Evolutionary conservation across 2,329 filamentous ascomycete species (phyloP).

Genomic region (Dothideomycetidae sp.): DNA sequence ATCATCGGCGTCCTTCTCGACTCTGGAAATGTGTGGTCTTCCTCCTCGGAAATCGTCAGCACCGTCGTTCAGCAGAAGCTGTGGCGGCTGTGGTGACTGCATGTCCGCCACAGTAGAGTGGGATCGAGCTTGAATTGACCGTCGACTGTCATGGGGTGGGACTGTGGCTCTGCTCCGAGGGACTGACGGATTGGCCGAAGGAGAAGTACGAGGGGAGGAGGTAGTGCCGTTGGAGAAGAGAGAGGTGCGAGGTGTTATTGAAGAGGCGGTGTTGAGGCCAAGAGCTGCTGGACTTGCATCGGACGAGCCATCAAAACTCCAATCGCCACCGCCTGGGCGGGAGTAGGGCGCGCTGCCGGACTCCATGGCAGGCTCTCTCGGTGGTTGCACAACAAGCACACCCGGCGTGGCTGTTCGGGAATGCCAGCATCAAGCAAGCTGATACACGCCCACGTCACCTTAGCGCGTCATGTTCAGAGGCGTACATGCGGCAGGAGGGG

Average conservation of each 20-base stretch:
- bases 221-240: constrained; percentile 8
- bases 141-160: not conserved
- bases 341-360: constrained; percentile 4
- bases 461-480: not conserved
- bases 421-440: not conserved
- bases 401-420: not conserved
- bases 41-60: not conserved
- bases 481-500: not conserved
- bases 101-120: constrained; percentile 6
- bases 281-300: not conserved
- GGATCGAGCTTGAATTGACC: not conserved
- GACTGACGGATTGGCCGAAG: not conserved
- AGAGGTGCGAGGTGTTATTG: constrained; percentile 5
- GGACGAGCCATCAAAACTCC: not conserved
- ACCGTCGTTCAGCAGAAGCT: no score
- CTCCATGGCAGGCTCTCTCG: constrained; percentile 5
- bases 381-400: not conserved
- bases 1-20: constrained; percentile 37
- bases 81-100: constrained; percentile 4
- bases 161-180: not conserved
- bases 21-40: constrained; percentile 25
- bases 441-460: not conserved
- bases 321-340: not conserved
- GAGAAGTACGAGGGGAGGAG: not conserved
- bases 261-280: constrained; percentile 1